Conservation (phyloP, 2,329 filamentous ascomycete genomes). For the Ambrosiella xylebori region DNA sequence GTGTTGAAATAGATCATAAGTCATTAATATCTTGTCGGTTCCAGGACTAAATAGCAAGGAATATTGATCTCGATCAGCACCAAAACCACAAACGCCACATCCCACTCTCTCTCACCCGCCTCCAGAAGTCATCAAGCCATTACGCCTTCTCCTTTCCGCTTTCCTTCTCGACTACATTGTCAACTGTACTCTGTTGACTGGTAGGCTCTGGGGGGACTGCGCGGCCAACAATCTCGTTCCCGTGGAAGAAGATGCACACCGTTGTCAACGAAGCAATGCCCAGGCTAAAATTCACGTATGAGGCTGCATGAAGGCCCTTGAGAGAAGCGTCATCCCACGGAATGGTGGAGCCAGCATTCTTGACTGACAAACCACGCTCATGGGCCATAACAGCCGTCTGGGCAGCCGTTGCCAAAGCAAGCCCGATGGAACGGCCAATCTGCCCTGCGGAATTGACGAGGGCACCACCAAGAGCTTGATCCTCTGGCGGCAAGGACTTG, state of each 20-base stretch:
- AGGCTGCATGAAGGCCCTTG: constrained; percentile 30
- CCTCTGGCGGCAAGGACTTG: constrained; percentile 40
- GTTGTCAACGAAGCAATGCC: constrained; percentile 26
- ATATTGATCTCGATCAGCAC: background rate
- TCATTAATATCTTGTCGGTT: background rate
- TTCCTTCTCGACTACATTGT: background rate
- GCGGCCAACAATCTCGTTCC: constrained; percentile 33
- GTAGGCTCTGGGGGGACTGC: background rate
- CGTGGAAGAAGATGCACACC: constrained; percentile 31
- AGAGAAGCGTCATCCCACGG: constrained; percentile 30
- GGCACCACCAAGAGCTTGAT: constrained; percentile 51
- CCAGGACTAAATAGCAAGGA: background rate
- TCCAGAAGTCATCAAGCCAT: background rate
- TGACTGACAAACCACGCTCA: constrained; percentile 26
- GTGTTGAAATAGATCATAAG: background rate
- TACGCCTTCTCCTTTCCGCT: background rate
- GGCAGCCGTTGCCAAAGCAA: constrained; percentile 47
- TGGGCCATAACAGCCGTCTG: constrained; percentile 44
- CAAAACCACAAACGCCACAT: background rate
- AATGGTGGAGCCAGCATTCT: constrained; percentile 26
- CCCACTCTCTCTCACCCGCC: background rate
- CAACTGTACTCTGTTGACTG: background rate
- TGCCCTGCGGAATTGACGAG: constrained; percentile 51
- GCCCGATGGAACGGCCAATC: constrained; percentile 45
- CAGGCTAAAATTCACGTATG: constrained; percentile 36